Evolutionary conservation across 2,329 filamentous ascomycete species (phyloP), one percentile per base, ranked within the genome.

Genomic region (Nigrograna mackinnonii): DNA sequence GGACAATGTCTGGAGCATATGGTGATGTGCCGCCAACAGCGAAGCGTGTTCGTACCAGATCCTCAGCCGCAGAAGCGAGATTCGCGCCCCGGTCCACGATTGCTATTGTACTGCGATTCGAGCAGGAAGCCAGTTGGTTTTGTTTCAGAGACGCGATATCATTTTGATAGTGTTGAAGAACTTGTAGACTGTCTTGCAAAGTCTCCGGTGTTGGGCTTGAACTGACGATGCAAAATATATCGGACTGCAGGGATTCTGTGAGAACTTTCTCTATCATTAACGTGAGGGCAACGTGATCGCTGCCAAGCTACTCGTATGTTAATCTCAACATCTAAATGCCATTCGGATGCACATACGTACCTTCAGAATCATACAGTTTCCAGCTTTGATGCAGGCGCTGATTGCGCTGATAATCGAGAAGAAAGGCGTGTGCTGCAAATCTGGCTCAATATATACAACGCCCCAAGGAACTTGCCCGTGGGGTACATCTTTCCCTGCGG

Each of bases 21-120:
- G 80, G 74, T 1, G 82, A 84, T 2, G 63, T 69, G 2, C 82
- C 82, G 2, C 76, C 69, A 21, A 83, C 79, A 12, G 67, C 65
- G 51, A 84, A 79, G 2, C 80, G 71, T 1, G 82, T 79, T 1
- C 66, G 68, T 1, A 79, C 73, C 1, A 86, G 67, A 2, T 73
- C 70, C 41, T 72, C 65, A 1, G 83, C 83, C 0, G 83, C 81
- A 3, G 63, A 54, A 5, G 71, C 57, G 2, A 85, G 47, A 48
- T 84, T 70, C 9, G 79, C 80, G 2, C 78, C 80, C 16, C 83
- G 73, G 55, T 86, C 83, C 1, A 86, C 80, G 1, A 87, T 57
- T 1, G 81, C 82, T 4, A 85, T 61, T 2, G 70, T 68, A 11
- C 68, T 67, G 7, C 60, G 58, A 1, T 50, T 41, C 0, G 64